Base-by-base conservation (phyloP, 495 filamentous ascomycete genomes). In the Aspergillus leporis region DNA sequence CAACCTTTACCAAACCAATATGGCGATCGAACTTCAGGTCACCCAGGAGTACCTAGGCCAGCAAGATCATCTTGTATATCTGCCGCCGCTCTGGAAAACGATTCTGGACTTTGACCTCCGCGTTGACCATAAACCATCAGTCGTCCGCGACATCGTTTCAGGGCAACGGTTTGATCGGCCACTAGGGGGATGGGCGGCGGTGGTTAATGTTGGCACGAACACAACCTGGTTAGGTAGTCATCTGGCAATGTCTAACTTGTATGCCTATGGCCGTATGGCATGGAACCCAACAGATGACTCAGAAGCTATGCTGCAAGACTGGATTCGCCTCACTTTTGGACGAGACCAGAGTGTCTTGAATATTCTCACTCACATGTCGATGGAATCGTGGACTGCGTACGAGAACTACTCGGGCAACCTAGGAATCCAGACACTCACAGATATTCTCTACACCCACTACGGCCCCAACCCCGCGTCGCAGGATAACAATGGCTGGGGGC, bases 41-140 rank as follows among this genome's bases (percentile, higher is more conserved):
- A 78, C 81, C 0, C 87, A 88, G 58, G 88, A 90, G 62, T 90
- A 90, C 63, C 76, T 90, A 1, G 88, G 88, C 18, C 88, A 90
- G 65, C 87, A 90, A 63, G 81, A 74, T 22, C 88, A 90, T 65
- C 63, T 90, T 0, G 83, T 89, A 2, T 90, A 90, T 61, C 73
- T 86, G 1, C 69, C 85, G 4, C 86, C 87, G 5, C 68, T 89
- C 19, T 90, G 88, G 88, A 87, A 86, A 65, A 79, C 76, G 22
- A 74, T 89, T 25, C 71, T 89, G 5, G 80, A 89, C 57, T 89
- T 87, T 59, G 87, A 90, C 67, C 64, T 90, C 38, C 81, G 83
- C 13, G 77, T 85, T 25, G 83, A 87, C 52, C 68, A 82, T 55
- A 66, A 81, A 32, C 71, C 79, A 4, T 80, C 82, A 0, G 69